Evolutionary conservation across 2,329 filamentous ascomycete species (phyloP).

Genomic region (Corinectria fuckeliana): DNA sequence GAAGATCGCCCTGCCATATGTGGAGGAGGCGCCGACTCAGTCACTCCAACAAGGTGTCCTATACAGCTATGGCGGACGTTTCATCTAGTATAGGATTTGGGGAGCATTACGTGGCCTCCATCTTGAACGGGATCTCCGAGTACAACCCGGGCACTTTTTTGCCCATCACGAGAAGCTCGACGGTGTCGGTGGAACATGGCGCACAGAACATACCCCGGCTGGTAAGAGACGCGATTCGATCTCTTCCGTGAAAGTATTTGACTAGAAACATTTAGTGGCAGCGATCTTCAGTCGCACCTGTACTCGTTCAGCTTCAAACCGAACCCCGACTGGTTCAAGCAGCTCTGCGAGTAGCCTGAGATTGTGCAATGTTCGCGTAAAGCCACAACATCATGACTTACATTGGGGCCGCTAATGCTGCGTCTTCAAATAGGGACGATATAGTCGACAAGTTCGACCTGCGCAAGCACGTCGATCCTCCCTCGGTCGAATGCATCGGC

Average conservation of each 20-base stretch:
- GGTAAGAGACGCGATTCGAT: slow-evolving; percentile 2
- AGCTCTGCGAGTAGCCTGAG: slow-evolving; percentile 21
- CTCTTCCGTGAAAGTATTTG: not conserved
- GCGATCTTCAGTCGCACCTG: slow-evolving; percentile 24
- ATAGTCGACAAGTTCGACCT: slow-evolving; percentile 32
- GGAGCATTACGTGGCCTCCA: slow-evolving; percentile 58
- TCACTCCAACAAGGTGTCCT: slow-evolving; percentile 53
- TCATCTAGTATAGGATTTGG: slow-evolving; percentile 57
- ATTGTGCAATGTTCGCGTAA: slow-evolving; percentile 18
- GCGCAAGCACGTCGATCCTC: slow-evolving; percentile 28
- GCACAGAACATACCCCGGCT: slow-evolving; percentile 27
- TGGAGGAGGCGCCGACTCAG: slow-evolving; percentile 49
- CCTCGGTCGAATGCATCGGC: slow-evolving; percentile 28
- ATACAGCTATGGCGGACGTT: slow-evolving; percentile 50
- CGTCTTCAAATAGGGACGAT: slow-evolving; percentile 22
- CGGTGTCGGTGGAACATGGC: slow-evolving; percentile 32
- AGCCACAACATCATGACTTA: no score
- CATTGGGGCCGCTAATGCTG: not conserved
- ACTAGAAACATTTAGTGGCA: slow-evolving; percentile 9
- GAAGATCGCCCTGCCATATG: slow-evolving; percentile 26
- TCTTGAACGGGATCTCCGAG: slow-evolving; percentile 56
- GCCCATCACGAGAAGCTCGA: slow-evolving; percentile 46
- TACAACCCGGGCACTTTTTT: slow-evolving; percentile 53
- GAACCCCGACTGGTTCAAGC: slow-evolving; percentile 24
- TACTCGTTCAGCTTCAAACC: slow-evolving; percentile 28